Evolutionary conservation across 805 yeast genomes (phyloP).

Genomic region (Spathaspora arborariae): DNA sequence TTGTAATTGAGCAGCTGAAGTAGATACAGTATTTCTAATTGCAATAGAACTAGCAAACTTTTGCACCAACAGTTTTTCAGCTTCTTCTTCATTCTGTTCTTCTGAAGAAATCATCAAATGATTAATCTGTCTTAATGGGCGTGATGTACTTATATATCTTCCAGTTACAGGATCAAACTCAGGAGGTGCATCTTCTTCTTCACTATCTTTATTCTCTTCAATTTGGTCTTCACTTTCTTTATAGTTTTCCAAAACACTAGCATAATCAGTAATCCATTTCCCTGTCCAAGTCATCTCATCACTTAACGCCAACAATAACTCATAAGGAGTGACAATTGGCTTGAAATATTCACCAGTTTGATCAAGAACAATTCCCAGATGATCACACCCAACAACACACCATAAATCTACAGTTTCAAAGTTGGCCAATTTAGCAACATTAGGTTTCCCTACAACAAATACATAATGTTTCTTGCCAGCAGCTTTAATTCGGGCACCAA

Average conservation of each 20-base stretch:
- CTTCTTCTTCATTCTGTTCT: constrained; percentile 14
- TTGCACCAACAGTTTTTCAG: constrained; percentile 45
- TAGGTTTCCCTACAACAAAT: constrained; percentile 97
- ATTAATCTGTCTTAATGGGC: constrained; percentile 67
- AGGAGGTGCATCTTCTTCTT: constrained; percentile 56
- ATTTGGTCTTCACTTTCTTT: constrained; percentile 16
- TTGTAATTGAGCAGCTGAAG: constrained; percentile 78
- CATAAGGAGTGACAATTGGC: constrained; percentile 94
- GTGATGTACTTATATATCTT: constrained; percentile 56
- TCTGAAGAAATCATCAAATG: constrained; percentile 61
- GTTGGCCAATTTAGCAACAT: constrained; percentile 94
- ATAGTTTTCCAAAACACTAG: constrained; percentile 44
- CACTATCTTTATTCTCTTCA: constrained; percentile 14
- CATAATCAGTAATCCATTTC: constrained; percentile 82
- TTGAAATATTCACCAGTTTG: constrained; percentile 75
- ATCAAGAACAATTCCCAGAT: constrained; percentile 87
- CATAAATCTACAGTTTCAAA: constrained; percentile 92
- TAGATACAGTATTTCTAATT: constrained; percentile 76
- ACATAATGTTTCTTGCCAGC: constrained; percentile 91
- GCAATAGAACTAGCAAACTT: constrained; percentile 57
- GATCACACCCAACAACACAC: constrained; percentile 93
- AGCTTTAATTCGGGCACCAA: constrained; percentile 55
- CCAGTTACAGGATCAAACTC: constrained; percentile 90
- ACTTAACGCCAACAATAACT: constrained; percentile 73
- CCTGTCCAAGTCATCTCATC: constrained; percentile 88